Percentiles rank a stretch among this genome's conserved stretches.
phyloP scores from a whole-genome alignment of 2,329 filamentous ascomycete species.

The Fusarium subglutinans region DNA sequence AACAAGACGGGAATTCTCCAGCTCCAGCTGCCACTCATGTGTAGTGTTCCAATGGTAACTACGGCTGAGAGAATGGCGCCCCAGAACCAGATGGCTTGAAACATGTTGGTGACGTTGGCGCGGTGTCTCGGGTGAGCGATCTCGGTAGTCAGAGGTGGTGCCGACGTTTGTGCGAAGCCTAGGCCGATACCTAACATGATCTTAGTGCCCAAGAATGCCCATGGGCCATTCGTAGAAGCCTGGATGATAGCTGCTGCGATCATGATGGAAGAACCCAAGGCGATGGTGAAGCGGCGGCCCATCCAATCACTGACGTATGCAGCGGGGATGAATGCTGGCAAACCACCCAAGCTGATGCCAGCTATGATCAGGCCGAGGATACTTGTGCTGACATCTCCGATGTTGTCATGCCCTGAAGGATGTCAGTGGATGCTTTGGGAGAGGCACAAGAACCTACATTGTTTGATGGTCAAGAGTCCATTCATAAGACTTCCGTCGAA shows the following conservation, averaged over 20 bases:
- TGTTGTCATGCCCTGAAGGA: constrained; percentile 9
- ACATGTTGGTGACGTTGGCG: constrained; percentile 28
- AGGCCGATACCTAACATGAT: constrained; percentile 29
- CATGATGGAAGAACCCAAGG: constrained; percentile 19
- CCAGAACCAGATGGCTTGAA: constrained; percentile 29
- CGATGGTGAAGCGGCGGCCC: constrained; percentile 26
- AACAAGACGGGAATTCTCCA: constrained; percentile 27
- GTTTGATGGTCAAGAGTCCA: background rate
- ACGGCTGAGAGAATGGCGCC: constrained; percentile 23
- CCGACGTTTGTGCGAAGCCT: constrained; percentile 23
- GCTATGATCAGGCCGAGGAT: constrained; percentile 31
- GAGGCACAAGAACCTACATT: background rate
- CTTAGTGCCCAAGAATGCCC: constrained; percentile 18
- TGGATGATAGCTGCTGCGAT: constrained; percentile 15
- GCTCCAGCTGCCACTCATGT: constrained; percentile 22
- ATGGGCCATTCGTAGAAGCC: background rate
- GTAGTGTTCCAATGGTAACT: constrained; percentile 21
- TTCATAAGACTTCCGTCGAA: constrained; percentile 33
- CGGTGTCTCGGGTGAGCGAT: constrained; percentile 30
- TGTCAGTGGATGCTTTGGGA: background rate
- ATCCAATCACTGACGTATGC: constrained; percentile 25
- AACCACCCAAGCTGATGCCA: constrained; percentile 30
- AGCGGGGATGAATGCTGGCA: constrained; percentile 25
- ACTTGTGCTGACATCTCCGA: constrained; percentile 20
- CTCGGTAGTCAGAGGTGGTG: constrained; percentile 20